Conservation (phyloP, 805 yeast species). For the Nakazawaea anatomiae region DNA sequence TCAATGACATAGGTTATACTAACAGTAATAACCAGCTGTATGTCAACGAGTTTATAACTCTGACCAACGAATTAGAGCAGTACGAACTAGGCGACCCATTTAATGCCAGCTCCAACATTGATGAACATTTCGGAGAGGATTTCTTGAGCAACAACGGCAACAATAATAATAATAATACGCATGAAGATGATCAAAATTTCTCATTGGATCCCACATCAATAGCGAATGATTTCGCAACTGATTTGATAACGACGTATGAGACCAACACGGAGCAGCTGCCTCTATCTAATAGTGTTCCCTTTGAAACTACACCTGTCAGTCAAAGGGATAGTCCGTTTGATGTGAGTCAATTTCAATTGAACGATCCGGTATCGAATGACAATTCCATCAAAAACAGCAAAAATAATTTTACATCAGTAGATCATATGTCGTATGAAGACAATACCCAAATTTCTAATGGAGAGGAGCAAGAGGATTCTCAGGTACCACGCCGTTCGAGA, state of each 20-base stretch:
- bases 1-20: neutral
- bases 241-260: neutral
- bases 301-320: neutral
- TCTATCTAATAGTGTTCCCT: neutral
- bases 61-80: slow-evolving; percentile 3
- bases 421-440: slow-evolving; percentile 17
- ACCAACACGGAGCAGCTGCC: neutral
- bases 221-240: slow-evolving; percentile 1
- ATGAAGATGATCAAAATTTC: slow-evolving; percentile 1
- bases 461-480: slow-evolving; percentile 8
- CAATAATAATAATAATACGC: neutral
- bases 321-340: slow-evolving; percentile 8
- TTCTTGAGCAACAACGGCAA: neutral
- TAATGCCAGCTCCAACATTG: neutral
- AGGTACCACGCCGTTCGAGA: slow-evolving; percentile 24
- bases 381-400: neutral
- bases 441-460: slow-evolving; percentile 3
- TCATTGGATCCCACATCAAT: slow-evolving; percentile 8
- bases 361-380: neutral
- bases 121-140: neutral
- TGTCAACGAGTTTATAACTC: neutral
- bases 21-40: neutral
- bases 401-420: slow-evolving; percentile 11
- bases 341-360: neutral
- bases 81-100: slow-evolving; percentile 9